These are phyloP conservation scores for Curvularia sp. DNA, from an alignment of 2,329 filamentous ascomycete genomes.

Conservation along the genomic window DNA sequence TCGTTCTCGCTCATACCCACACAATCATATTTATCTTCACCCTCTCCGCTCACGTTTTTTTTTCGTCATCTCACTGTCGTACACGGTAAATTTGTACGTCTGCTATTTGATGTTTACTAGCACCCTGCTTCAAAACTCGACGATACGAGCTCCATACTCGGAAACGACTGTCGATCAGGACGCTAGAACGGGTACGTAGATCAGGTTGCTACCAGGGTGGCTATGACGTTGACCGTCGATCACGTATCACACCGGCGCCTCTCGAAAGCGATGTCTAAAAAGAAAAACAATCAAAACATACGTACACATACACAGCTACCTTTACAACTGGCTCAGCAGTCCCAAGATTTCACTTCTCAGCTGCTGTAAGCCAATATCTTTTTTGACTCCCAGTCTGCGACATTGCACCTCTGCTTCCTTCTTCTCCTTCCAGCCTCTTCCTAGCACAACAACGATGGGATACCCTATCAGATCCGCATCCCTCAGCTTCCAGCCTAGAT, in stretches of 20 bases:
- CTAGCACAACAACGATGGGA: conserved; percentile 81
- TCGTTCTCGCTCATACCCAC: conserved; percentile 26
- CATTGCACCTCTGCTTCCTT: conserved; percentile 77
- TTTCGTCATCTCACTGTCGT: conserved; percentile 5
- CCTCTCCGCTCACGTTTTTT: conserved; percentile 27
- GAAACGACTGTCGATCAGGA: neutral
- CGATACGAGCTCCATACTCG: neutral
- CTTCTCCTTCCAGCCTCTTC: conserved; percentile 53
- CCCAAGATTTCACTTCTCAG: conserved; percentile 55
- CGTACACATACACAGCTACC: neutral
- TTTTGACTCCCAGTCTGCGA: conserved; percentile 68
- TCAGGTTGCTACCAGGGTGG: neutral
- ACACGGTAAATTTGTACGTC: neutral
- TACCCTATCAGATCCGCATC: conserved; percentile 92
- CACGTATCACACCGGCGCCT: neutral
- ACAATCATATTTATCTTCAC: conserved; percentile 34
- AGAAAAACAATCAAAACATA: neutral
- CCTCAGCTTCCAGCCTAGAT: conserved; percentile 82
- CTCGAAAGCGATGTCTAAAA: neutral
- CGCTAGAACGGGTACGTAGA: neutral
- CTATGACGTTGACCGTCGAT: neutral
- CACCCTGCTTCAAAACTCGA: neutral
- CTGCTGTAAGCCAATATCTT: conserved; percentile 62
- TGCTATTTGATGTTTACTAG: neutral
- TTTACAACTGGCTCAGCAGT: conserved; percentile 29